Conservation (phyloP, 345 rosid genomes). For the Eucalyptus marginata region DNA sequence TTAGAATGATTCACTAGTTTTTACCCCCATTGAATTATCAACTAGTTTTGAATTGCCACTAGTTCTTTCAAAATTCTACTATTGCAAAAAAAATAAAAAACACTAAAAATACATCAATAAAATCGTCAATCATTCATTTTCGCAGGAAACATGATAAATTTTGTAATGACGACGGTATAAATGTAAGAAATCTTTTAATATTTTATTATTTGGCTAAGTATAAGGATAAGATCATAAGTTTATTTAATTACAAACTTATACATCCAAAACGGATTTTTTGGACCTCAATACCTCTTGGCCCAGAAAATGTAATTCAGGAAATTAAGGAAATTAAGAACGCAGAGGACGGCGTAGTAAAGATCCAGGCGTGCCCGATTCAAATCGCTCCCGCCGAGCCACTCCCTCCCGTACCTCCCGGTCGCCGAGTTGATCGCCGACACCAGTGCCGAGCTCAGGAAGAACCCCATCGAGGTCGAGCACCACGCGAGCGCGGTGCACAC, state of each 20-base stretch:
- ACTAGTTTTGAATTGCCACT: neutral
- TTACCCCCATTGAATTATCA: neutral
- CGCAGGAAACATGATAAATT: neutral
- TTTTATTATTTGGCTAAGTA: neutral
- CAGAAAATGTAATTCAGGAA: conserved; percentile 20
- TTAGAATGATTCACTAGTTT: neutral
- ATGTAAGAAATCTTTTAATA: neutral
- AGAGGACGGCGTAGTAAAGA: conserved; percentile 26
- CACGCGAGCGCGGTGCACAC: conserved; percentile 40
- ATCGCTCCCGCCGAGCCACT: conserved; percentile 38
- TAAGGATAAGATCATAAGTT: neutral
- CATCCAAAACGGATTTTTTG: neutral
- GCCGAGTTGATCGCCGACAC: conserved; percentile 16
- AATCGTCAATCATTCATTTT: neutral
- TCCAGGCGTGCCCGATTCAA: conserved; percentile 27
- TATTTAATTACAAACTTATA: no score
- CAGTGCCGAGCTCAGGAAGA: conserved; percentile 35
- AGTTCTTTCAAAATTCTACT: neutral
- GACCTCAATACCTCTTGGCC: conserved; percentile 9
- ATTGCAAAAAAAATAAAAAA: neutral
- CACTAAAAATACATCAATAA: neutral
- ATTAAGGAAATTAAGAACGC: conserved; percentile 34
- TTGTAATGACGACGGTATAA: neutral
- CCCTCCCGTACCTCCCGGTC: conserved; percentile 10
- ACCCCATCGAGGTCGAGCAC: conserved; percentile 47